Conservation (phyloP, 1,139 yeast genomes). For the Diutina scorzettiae region DNA sequence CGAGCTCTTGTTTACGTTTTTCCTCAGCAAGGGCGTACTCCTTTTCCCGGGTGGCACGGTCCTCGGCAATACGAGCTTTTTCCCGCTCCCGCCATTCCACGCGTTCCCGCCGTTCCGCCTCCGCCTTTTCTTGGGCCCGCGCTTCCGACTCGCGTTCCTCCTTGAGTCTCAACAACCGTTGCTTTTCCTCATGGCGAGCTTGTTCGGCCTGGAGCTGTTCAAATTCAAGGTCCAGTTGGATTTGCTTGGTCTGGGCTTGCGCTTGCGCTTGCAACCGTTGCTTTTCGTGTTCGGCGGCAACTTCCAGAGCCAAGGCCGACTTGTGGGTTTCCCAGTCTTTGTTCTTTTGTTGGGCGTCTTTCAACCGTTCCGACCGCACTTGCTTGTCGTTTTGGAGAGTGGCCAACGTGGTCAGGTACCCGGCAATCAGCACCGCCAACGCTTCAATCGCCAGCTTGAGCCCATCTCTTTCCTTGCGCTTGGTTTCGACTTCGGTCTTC, state of each 20-base stretch:
- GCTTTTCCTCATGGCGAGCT: constrained; percentile 18
- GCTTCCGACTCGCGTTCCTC: constrained; percentile 20
- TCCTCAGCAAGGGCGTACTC: constrained; percentile 17
- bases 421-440: constrained; percentile 30
- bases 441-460: constrained; percentile 34
- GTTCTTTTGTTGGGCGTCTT: constrained; percentile 11
- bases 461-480: constrained; percentile 24
- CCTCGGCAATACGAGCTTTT: constrained; percentile 18
- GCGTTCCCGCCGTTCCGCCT: constrained; percentile 14
- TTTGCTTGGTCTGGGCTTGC: constrained; percentile 34
- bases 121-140: constrained; percentile 17
- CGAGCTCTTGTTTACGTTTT: neutral
- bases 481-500: constrained; percentile 24
- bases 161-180: constrained; percentile 14
- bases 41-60: constrained; percentile 11
- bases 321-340: constrained; percentile 22
- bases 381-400: constrained; percentile 28
- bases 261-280: constrained; percentile 35
- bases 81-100: constrained; percentile 17
- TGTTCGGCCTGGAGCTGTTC: constrained; percentile 13
- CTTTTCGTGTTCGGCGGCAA: constrained; percentile 32
- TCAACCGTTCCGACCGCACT: constrained; percentile 23
- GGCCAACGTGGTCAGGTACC: constrained; percentile 34
- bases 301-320: constrained; percentile 24
- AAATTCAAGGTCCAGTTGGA: constrained; percentile 34